These are phyloP conservation scores for Thermothelomyces thermophilus DNA, from an alignment of 2,329 filamentous ascomycete species.

Conservation along the genomic window DNA sequence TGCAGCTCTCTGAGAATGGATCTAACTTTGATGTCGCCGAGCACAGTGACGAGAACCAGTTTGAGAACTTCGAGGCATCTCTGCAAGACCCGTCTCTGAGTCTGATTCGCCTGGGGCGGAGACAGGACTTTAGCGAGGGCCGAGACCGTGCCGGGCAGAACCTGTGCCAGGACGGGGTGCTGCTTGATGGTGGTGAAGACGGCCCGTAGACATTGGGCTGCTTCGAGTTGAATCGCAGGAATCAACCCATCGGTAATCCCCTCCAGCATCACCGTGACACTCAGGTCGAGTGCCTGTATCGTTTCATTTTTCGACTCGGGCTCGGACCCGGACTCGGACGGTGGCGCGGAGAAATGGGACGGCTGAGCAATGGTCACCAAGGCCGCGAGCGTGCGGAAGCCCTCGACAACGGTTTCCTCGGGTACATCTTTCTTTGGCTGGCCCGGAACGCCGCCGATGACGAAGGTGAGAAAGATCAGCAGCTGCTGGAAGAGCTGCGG, in stretches of 20 bases:
- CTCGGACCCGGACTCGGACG: background rate
- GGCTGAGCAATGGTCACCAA: constrained; percentile 56
- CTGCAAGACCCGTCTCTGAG: constrained; percentile 55
- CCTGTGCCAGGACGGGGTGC: constrained; percentile 69
- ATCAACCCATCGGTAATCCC: constrained; percentile 59
- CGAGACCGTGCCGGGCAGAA: constrained; percentile 84
- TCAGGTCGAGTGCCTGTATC: constrained; percentile 74
- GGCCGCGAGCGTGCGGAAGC: constrained; percentile 61
- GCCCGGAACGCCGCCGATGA: constrained; percentile 66
- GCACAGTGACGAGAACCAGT: constrained; percentile 45
- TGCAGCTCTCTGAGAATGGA: constrained; percentile 34
- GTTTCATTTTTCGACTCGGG: constrained; percentile 44
- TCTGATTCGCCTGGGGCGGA: constrained; percentile 53
- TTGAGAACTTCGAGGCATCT: constrained; percentile 54
- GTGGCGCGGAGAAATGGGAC: constrained; percentile 27
- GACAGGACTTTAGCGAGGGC: constrained; percentile 69
- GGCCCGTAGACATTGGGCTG: constrained; percentile 56
- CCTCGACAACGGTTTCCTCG: constrained; percentile 69
- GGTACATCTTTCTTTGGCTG: constrained; percentile 43
- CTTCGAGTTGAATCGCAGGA: constrained; percentile 62
- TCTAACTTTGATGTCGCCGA: constrained; percentile 52
- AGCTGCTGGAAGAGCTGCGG: constrained; percentile 74
- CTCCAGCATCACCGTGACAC: constrained; percentile 73
- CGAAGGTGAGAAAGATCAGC: constrained; percentile 73
- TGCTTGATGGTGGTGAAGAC: constrained; percentile 62